Conservation (phyloP, 148 eudicot species). For the Camellia sinensis region DNA sequence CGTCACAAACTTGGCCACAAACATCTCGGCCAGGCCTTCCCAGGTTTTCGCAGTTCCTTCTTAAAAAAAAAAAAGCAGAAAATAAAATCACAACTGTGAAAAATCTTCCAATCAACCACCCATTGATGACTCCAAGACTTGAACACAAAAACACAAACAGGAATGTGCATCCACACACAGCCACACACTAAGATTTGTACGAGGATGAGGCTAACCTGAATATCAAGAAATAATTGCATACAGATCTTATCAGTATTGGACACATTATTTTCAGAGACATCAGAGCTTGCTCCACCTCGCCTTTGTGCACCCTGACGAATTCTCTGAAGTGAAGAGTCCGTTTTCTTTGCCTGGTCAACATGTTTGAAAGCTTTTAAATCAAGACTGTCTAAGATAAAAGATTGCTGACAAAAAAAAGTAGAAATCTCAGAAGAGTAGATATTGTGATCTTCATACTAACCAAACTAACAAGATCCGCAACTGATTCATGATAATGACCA, state of each 20-base stretch:
- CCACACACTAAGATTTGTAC: not conserved
- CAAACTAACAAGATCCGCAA: slow-evolving; percentile 64
- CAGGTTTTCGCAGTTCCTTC: no score
- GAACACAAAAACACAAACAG: no score
- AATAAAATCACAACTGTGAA: not conserved
- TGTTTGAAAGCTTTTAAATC: slow-evolving; percentile 8
- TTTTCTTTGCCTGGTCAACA: slow-evolving; percentile 65
- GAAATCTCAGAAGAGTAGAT: not conserved
- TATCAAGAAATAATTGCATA: slow-evolving; percentile 92
- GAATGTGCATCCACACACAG: no score
- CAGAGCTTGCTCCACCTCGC: slow-evolving; percentile 81
- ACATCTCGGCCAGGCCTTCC: no score
- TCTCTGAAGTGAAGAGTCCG: slow-evolving; percentile 73
- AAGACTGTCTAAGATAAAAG: slow-evolving; percentile 9
- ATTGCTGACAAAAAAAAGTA: not conserved
- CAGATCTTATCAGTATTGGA: slow-evolving; percentile 92
- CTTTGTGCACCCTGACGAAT: slow-evolving; percentile 85
- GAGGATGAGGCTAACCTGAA: slow-evolving; percentile 54
- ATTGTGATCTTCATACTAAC: slow-evolving; percentile 34
- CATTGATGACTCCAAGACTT: not conserved
- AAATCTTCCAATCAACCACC: not conserved
- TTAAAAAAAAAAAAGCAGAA: not conserved
- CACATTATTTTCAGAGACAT: slow-evolving; percentile 64
- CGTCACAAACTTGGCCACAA: no score
- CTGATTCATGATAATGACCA: slow-evolving; percentile 60